phyloP scores from a whole-genome alignment of 1,139 yeast species.

The Sugiyamaella castrensis region DNA sequence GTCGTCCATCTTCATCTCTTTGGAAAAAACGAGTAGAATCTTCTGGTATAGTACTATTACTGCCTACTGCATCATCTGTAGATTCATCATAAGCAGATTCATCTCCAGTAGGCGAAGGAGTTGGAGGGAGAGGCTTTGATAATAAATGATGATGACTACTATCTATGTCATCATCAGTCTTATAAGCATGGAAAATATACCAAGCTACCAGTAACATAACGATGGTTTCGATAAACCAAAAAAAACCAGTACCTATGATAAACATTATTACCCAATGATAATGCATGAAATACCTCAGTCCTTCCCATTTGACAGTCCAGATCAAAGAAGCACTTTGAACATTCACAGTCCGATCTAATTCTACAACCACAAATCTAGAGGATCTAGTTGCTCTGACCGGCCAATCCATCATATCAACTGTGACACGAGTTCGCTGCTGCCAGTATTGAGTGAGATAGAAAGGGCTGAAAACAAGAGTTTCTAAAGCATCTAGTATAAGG shows the following conservation, averaged over 20 bases:
- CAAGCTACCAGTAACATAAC: constrained; percentile 26
- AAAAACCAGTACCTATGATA: constrained; percentile 47
- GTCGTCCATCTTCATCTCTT: too few species aligned
- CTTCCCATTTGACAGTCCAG: constrained; percentile 47
- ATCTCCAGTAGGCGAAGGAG: too few species aligned
- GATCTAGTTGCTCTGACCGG: constrained; percentile 9
- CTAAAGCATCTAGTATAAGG: constrained; percentile 29
- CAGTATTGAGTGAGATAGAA: constrained; percentile 30
- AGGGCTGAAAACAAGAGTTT: constrained; percentile 33
- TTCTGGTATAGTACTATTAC: too few species aligned
- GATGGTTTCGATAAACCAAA: constrained; percentile 46
- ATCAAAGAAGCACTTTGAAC: constrained; percentile 33
- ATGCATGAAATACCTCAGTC: constrained; percentile 56
- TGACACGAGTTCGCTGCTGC: constrained; percentile 16
- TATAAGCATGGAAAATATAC: constrained; percentile 11
- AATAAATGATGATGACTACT: too few species aligned
- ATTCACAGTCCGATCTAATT: constrained; percentile 31
- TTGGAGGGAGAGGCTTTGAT: too few species aligned
- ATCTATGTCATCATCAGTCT: not conserved
- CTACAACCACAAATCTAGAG: constrained; percentile 26
- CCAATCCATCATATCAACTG: constrained; percentile 17
- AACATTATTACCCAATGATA: constrained; percentile 48
- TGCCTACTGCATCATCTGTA: too few species aligned
- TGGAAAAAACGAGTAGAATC: too few species aligned
- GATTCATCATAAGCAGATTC: too few species aligned